Conservation (phyloP, 1,284 basidiomycete genomes). For the Pyrrhoderma noxium region DNA sequence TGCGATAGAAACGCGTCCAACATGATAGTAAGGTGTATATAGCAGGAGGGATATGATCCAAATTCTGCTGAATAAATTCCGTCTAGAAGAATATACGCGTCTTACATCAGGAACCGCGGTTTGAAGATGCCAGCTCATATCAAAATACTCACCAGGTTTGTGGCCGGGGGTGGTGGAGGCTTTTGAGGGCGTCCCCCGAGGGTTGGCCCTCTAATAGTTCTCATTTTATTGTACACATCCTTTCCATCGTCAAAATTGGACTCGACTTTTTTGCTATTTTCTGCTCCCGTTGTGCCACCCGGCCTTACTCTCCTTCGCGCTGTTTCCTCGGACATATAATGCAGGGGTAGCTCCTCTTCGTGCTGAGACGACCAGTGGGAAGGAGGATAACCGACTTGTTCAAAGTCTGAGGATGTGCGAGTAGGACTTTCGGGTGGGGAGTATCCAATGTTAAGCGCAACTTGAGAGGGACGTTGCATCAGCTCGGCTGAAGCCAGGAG, state of each 20-base stretch:
- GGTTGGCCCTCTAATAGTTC: slow-evolving; percentile 39
- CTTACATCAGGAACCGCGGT: slow-evolving; percentile 11
- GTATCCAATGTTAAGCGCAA: slow-evolving; percentile 59
- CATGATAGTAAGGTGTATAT: slow-evolving; percentile 91
- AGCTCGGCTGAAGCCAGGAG: slow-evolving; percentile 24
- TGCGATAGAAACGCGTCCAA: slow-evolving; percentile 91
- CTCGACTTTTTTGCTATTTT: slow-evolving; percentile 27
- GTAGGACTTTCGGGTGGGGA: slow-evolving; percentile 39
- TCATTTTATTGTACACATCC: slow-evolving; percentile 64
- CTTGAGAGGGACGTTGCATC: slow-evolving; percentile 53
- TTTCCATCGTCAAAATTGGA: slow-evolving; percentile 62
- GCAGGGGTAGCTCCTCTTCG: slow-evolving; percentile 56
- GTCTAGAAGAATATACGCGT: slow-evolving; percentile 34
- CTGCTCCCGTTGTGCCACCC: slow-evolving; percentile 24
- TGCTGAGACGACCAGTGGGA: slow-evolving; percentile 29
- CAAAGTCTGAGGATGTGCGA: slow-evolving; percentile 56
- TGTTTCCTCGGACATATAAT: slow-evolving; percentile 66
- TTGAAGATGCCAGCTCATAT: slow-evolving; percentile 13
- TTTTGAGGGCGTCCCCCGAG: slow-evolving; percentile 56
- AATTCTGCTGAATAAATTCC: slow-evolving; percentile 77
- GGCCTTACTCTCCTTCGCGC: slow-evolving; percentile 51
- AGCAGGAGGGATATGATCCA: slow-evolving; percentile 74
- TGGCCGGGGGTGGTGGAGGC: slow-evolving; percentile 57
- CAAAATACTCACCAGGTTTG: slow-evolving; percentile 52
- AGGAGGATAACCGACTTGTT: slow-evolving; percentile 56